These are phyloP conservation scores for Mucor velutinosus DNA, from an alignment of 371 early-diverging fungal genomes.

Conservation along the genomic window DNA sequence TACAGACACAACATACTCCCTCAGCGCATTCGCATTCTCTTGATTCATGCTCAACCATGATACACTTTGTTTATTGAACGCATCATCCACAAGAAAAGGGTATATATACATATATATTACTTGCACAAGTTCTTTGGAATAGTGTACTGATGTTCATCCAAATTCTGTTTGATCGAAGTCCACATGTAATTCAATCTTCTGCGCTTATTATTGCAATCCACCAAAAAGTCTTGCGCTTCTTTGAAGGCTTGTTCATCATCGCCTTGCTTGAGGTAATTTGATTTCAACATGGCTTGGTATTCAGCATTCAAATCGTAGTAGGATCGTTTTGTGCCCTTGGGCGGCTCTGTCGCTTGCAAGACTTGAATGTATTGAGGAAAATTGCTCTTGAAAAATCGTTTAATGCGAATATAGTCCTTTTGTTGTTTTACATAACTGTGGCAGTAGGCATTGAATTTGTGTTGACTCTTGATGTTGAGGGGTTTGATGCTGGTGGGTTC, in stretches of 20 bases:
- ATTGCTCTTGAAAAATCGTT: constrained; percentile 1
- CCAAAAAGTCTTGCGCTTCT: constrained; percentile 6
- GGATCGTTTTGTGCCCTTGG: constrained; percentile 15
- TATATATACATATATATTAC: neutral
- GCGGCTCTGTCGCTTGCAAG: constrained; percentile 4
- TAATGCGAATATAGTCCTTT: constrained; percentile 6
- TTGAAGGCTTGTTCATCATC: neutral
- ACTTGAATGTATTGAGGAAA: constrained; percentile 11
- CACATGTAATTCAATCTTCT: constrained; percentile 20
- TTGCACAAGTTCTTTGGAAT: neutral
- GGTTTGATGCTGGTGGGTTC: neutral
- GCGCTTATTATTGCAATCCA: constrained; percentile 11
- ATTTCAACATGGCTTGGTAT: constrained; percentile 8
- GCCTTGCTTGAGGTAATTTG: neutral
- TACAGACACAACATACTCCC: too few species aligned
- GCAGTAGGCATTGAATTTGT: constrained; percentile 11
- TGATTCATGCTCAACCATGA: too few species aligned
- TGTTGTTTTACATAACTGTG: neutral
- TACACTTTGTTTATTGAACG: neutral
- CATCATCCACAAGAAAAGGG: neutral
- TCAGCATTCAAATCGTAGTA: constrained; percentile 16
- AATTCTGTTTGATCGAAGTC: constrained; percentile 11
- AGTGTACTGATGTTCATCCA: constrained; percentile 1
- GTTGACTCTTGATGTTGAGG: neutral
- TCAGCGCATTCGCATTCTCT: too few species aligned